Percentiles rank a stretch among this genome's conserved stretches.
These are phyloP conservation scores for Torulaspora gathmanii DNA, from an alignment of 805 yeast genomes.

Conservation along the genomic window DNA sequence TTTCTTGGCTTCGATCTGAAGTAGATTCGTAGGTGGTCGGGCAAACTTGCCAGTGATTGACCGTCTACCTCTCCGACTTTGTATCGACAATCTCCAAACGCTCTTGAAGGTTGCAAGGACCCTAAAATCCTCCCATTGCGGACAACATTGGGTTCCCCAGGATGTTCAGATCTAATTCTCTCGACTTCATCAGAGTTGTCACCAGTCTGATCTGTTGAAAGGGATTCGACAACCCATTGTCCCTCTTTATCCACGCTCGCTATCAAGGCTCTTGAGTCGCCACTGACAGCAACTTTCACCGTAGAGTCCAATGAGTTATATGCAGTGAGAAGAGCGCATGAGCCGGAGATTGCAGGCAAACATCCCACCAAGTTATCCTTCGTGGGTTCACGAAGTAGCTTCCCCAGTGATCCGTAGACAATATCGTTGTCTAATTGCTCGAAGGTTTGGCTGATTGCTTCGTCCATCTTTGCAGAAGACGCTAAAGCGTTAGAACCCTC, in stretches of 20 bases:
- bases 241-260: slow-evolving; percentile 64
- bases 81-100: slow-evolving; percentile 95
- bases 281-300: slow-evolving; percentile 89
- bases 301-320: slow-evolving; percentile 71
- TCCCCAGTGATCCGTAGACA: slow-evolving; percentile 67
- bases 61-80: slow-evolving; percentile 62
- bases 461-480: slow-evolving; percentile 64
- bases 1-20: slow-evolving; percentile 72
- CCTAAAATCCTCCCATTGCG: slow-evolving; percentile 89
- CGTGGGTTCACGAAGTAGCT: slow-evolving; percentile 61
- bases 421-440: slow-evolving; percentile 79
- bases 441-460: slow-evolving; percentile 78
- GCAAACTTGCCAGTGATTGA: slow-evolving; percentile 48
- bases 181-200: slow-evolving; percentile 82
- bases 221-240: slow-evolving; percentile 81
- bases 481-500: slow-evolving; percentile 35
- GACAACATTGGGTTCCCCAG: slow-evolving; percentile 79
- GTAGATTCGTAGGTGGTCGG: slow-evolving; percentile 74
- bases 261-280: slow-evolving; percentile 89
- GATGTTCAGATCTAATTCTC: slow-evolving; percentile 81
- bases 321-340: slow-evolving; percentile 85
- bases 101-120: slow-evolving; percentile 88
- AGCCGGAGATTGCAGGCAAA: slow-evolving; percentile 92
- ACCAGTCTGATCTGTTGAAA: slow-evolving; percentile 92
- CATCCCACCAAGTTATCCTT: slow-evolving; percentile 56